These are phyloP conservation scores for Thielaviopsis musarum DNA, from an alignment of 2,329 filamentous ascomycete species.

Conservation along the genomic window DNA sequence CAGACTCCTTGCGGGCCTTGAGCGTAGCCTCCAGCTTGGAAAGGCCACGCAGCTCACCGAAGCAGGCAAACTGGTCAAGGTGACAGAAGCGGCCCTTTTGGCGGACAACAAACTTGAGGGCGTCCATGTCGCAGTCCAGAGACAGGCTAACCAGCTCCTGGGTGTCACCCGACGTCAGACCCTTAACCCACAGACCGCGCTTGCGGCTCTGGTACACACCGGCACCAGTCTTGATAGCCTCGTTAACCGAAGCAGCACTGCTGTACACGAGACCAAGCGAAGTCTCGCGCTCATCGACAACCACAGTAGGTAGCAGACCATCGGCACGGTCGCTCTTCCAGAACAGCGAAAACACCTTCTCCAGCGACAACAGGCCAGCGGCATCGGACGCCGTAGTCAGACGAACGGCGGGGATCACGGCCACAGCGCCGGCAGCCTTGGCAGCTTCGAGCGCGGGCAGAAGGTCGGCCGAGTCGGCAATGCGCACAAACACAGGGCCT, in stretches of 20 bases:
- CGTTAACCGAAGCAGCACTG: conserved; percentile 74
- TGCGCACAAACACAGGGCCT: conserved; percentile 33
- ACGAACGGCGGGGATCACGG: conserved; percentile 53
- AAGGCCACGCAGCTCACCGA: conserved; percentile 69
- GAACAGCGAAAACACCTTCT: conserved; percentile 53
- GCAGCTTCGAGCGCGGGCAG: conserved; percentile 28
- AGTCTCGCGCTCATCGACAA: conserved; percentile 72
- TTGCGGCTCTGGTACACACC: conserved; percentile 96
- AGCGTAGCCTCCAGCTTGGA: conserved; percentile 78
- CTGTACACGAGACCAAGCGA: conserved; percentile 88
- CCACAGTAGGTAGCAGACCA: conserved; percentile 73
- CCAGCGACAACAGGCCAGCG: conserved; percentile 44
- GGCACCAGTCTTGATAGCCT: conserved; percentile 59
- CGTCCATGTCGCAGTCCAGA: conserved; percentile 87
- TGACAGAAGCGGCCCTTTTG: conserved; percentile 94
- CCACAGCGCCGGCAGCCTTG: conserved; percentile 41
- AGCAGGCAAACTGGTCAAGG: conserved; percentile 80
- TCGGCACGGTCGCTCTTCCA: conserved; percentile 72
- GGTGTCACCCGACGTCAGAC: conserved; percentile 81
- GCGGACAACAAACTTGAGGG: conserved; percentile 72
- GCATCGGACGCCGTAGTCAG: conserved; percentile 54
- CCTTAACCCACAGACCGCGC: conserved; percentile 91
- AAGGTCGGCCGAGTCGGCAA: conserved; percentile 28
- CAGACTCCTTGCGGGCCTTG: conserved; percentile 60
- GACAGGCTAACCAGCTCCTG: conserved; percentile 76